These are phyloP conservation scores for Arthrobotrys entomopaga DNA, from an alignment of 2,329 filamentous ascomycete genomes.

Conservation along the genomic window DNA sequence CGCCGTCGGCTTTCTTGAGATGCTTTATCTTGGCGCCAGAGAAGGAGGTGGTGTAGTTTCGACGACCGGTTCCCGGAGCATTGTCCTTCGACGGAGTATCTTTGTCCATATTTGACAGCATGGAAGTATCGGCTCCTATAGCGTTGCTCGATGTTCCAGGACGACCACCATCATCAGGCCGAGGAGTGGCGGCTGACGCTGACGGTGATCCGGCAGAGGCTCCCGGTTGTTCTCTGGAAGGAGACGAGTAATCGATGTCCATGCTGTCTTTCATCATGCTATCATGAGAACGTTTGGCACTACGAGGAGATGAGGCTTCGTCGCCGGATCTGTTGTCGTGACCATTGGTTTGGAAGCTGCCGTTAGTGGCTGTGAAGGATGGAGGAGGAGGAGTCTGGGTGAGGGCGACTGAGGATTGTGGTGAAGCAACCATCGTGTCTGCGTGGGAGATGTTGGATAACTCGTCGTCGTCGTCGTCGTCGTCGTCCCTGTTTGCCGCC, in stretches of 20 bases:
- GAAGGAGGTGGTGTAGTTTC: slow-evolving; percentile 54
- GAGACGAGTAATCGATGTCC: slow-evolving; percentile 44
- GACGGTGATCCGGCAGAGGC: slow-evolving; percentile 34
- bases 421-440: slow-evolving; percentile 26
- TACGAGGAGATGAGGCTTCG: slow-evolving; percentile 43
- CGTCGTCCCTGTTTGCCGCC: slow-evolving; percentile 10
- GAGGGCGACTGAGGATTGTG: slow-evolving; percentile 43
- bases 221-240: slow-evolving; percentile 8
- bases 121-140: slow-evolving; percentile 14
- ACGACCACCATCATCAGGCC: slow-evolving; percentile 26
- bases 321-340: slow-evolving; percentile 40
- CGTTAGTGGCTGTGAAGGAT: slow-evolving; percentile 46
- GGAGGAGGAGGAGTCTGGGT: slow-evolving; percentile 49
- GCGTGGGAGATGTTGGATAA: no score
- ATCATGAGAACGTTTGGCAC: slow-evolving; percentile 50
- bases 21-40: slow-evolving; percentile 74
- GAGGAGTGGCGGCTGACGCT: slow-evolving; percentile 36
- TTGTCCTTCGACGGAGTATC: slow-evolving; percentile 47
- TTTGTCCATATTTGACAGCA: slow-evolving; percentile 30
- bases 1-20: slow-evolving; percentile 87
- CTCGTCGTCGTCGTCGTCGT: no score
- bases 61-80: slow-evolving; percentile 33
- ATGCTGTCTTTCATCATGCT: slow-evolving; percentile 53
- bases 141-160: slow-evolving; percentile 22
- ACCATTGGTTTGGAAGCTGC: slow-evolving; percentile 44